Conservation (phyloP, 1,284 basidiomycete genomes). For the Malassezia psittaci region DNA sequence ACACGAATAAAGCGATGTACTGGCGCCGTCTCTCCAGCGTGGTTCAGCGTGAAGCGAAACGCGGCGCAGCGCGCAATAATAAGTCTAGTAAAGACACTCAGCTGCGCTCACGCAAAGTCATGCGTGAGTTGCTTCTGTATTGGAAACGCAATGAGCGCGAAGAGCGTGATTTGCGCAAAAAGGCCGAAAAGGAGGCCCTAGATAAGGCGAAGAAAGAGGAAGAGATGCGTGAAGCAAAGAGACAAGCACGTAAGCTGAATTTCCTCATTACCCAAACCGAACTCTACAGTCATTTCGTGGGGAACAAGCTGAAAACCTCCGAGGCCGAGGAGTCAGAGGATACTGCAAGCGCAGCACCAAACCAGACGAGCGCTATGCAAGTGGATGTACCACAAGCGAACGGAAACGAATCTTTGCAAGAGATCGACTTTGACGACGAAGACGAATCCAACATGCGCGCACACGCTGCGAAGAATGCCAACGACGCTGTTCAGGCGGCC, state of each 20-base stretch:
- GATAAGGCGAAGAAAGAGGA: conserved; percentile 70
- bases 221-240: conserved; percentile 85
- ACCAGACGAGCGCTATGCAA: conserved; percentile 55
- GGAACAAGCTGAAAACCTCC: conserved; percentile 90
- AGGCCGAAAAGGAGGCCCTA: conserved; percentile 65
- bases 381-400: conserved; percentile 29
- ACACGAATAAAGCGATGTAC: conserved; percentile 52
- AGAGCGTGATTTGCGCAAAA: conserved; percentile 71
- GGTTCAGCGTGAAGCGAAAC: conserved; percentile 68
- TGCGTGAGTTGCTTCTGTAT: conserved; percentile 77
- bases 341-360: conserved; percentile 52
- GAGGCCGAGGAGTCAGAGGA: conserved; percentile 73
- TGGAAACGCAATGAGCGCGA: conserved; percentile 99
- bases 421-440: conserved; percentile 91
- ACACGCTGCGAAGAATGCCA: conserved; percentile 80
- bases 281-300: conserved; percentile 97
- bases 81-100: conserved; percentile 80
- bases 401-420: conserved; percentile 53
- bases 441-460: conserved; percentile 79
- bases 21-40: conserved; percentile 67
- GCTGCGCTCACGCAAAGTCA: conserved; percentile 72
- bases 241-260: conserved; percentile 92
- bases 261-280: conserved; percentile 99
- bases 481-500: conserved; percentile 74
- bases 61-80: conserved; percentile 65